Base-by-base conservation (phyloP, 306 rosid species). In the Dalbergia cultrata region DNA sequence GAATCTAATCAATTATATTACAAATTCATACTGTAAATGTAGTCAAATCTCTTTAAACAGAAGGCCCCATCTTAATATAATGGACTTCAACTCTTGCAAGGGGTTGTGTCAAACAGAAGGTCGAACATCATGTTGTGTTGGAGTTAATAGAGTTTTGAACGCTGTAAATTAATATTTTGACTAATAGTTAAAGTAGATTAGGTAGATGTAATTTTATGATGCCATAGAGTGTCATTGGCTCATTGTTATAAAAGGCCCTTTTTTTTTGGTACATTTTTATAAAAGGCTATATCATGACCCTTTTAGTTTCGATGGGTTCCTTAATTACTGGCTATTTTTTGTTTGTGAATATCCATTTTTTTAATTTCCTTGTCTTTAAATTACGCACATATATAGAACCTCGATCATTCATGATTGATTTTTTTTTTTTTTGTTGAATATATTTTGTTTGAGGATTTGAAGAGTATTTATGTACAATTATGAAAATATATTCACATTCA, bases 1-100 rank as follows among this genome's bases (percentile, higher is more conserved):
- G 33, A 10, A 9, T 5, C 18, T 35, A 3, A 2, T 31, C 44
- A 45, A 43, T 74, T 59, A 10, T 8, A 37, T 5, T 5, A 0
- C 10, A 26, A 22, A 13, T 60, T 59, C 59, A 50, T 50, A 17
- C 47, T n/a, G 31, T 13, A 37, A 2, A 16, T n/a, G 22, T 70
- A 31, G 9, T 16, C 31, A 49, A 72, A 73, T 2, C 3, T n/a
- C 22, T 73, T 73, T 58, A 13, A 16, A 8, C 70, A 6, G 19
- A 19, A 76, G 21, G 13, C 11, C 8, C 13, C 56, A 59, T 69
- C 33, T 18, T 12, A 50, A 34, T n/a, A 31, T 52, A 43, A 19
- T 78, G 60, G 17, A 79, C 18, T 60, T 78, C 71, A 79, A 60
- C 65, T 39, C 57, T 67, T 22, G 16, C 22, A 9, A 47, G 43